These are phyloP conservation scores for Leucocoprinus leucothites DNA, from an alignment of 768 basidiomycete species.

Conservation along the genomic window DNA sequence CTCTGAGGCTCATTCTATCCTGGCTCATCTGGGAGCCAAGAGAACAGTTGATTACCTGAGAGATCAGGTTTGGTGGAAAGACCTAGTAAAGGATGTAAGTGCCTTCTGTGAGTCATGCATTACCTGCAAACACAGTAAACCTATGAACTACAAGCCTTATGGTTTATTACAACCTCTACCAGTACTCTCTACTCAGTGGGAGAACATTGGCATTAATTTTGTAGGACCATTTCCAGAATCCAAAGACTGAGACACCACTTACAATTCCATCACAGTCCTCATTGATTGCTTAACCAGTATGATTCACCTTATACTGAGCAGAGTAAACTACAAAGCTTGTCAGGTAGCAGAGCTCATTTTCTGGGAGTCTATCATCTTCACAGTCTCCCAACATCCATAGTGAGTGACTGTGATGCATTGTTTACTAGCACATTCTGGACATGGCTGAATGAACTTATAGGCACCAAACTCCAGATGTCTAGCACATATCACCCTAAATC, in stretches of 20 bases:
- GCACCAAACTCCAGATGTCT: conserved; percentile 11
- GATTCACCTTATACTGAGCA: conserved; percentile 16
- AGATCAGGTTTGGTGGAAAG: conserved; percentile 36
- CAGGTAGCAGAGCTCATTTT: conserved; percentile 15
- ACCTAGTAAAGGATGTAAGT: conserved; percentile 20
- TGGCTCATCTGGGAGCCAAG: conserved; percentile 31
- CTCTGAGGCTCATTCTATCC: conserved; percentile 30
- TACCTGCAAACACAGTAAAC: conserved; percentile 18
- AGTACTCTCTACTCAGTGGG: conserved; percentile 12
- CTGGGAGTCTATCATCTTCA: conserved; percentile 13
- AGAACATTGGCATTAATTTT: conserved; percentile 16
- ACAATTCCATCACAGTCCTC: conserved; percentile 14
- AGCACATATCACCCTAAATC: conserved; percentile 33
- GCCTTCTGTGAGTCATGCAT: conserved; percentile 26
- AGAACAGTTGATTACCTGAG: conserved; percentile 31
- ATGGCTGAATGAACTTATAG: conserved; percentile 15
- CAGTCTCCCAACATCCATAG: conserved; percentile 19
- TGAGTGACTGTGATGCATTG: conserved; percentile 28
- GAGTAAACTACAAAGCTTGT: conserved; percentile 12
- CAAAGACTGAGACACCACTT: conserved; percentile 5
- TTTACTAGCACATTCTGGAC: conserved; percentile 32
- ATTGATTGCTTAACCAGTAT: conserved; percentile 19
- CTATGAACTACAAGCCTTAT: conserved; percentile 19
- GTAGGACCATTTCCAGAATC: conserved; percentile 21
- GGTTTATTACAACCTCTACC: conserved; percentile 21